Evolutionary conservation across 768 basidiomycete genomes (phyloP).

Genomic region (Suillus paluster): DNA sequence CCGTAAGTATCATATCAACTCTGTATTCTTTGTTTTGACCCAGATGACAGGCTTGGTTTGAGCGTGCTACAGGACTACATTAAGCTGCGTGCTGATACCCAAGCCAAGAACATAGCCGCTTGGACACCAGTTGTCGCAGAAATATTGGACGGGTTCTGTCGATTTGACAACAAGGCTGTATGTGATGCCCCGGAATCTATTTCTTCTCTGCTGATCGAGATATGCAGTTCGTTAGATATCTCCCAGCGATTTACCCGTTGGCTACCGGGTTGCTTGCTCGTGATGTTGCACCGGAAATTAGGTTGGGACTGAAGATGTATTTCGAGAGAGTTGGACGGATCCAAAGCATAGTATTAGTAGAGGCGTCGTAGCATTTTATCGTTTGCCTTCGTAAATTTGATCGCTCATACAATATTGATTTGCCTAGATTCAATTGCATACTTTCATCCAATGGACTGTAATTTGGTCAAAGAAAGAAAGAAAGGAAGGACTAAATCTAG

Average conservation of each 20-base stretch:
- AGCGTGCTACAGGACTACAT: slow-evolving; percentile 92
- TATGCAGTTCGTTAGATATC: slow-evolving; percentile 80
- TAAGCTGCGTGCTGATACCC: slow-evolving; percentile 85
- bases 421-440: slow-evolving; percentile 18
- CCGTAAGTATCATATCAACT: slow-evolving; percentile 53
- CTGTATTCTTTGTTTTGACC: slow-evolving; percentile 4
- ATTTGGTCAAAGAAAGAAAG: slow-evolving; percentile 38
- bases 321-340: slow-evolving; percentile 79
- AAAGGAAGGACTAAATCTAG: slow-evolving; percentile 17
- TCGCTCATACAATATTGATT: slow-evolving; percentile 27
- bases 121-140: slow-evolving; percentile 99
- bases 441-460: slow-evolving; percentile 28
- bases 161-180: slow-evolving; percentile 90
- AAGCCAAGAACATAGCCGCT: slow-evolving; percentile 92
- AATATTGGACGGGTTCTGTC: slow-evolving; percentile 87
- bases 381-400: slow-evolving; percentile 13
- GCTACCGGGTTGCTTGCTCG: slow-evolving; percentile 83
- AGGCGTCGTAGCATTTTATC: slow-evolving; percentile 48
- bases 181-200: slow-evolving; percentile 36
- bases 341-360: slow-evolving; percentile 76
- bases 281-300: slow-evolving; percentile 83
- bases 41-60: slow-evolving; percentile 68
- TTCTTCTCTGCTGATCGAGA: slow-evolving; percentile 12
- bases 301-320: slow-evolving; percentile 77
- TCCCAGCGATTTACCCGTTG: slow-evolving; percentile 90